phyloP scores from a whole-genome alignment of 1,284 basidiomycete species.

The Clitocybe nebularis region DNA sequence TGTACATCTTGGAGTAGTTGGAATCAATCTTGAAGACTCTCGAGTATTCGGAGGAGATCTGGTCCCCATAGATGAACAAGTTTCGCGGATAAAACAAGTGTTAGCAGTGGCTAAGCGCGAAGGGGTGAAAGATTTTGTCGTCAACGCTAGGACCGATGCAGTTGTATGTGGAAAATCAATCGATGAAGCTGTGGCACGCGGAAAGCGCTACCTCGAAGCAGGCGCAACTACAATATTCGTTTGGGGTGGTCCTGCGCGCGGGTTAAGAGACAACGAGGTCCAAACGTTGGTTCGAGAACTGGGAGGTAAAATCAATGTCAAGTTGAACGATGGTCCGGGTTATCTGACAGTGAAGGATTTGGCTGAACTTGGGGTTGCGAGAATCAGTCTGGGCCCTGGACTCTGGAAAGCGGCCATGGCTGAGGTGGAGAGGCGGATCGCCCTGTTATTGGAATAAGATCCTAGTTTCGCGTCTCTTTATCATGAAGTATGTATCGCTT shows the following conservation, averaged over 20 bases:
- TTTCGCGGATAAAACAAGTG: slow-evolving; percentile 5
- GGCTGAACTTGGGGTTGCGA: slow-evolving; percentile 5
- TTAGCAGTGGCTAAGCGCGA: background rate
- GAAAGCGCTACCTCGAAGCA: slow-evolving; percentile 6
- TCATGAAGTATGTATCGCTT: too few relatives aligned
- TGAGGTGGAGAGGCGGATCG: slow-evolving; percentile 2
- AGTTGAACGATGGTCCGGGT: background rate
- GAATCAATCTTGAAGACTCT: slow-evolving; percentile 7
- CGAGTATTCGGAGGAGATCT: slow-evolving; percentile 1
- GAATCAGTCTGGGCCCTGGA: slow-evolving; percentile 7
- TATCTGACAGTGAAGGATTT: slow-evolving; percentile 3
- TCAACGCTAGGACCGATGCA: slow-evolving; percentile 6
- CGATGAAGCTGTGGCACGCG: slow-evolving; percentile 5
- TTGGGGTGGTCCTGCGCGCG: slow-evolving; percentile 3
- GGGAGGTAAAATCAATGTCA: slow-evolving; percentile 3
- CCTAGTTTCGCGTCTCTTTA: too few relatives aligned
- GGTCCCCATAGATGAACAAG: slow-evolving; percentile 3
- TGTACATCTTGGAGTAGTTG: slow-evolving; percentile 6
- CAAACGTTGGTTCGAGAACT: background rate
- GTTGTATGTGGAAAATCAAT: slow-evolving; percentile 1
- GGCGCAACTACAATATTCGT: slow-evolving; percentile 8
- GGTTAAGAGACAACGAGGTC: slow-evolving; percentile 2
- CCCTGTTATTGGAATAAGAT: background rate
- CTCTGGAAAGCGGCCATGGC: slow-evolving; percentile 5
- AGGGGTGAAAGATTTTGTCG: slow-evolving; percentile 7